Base-by-base conservation (phyloP, 441 rosid genomes). In the Euphorbia corollata region DNA sequence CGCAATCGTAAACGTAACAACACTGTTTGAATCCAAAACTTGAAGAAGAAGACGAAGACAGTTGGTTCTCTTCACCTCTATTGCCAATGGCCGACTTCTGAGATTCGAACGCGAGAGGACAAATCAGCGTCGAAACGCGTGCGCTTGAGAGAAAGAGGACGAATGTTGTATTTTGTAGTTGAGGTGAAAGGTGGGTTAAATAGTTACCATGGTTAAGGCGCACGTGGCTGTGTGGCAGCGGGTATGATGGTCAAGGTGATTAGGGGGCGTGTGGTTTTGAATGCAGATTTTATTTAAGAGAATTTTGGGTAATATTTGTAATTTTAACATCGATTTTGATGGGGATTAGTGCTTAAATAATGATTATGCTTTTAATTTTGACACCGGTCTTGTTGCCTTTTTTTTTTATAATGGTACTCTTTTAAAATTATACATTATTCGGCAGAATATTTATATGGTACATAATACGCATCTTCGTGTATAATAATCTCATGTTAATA, bases 71-170 rank as follows among this genome's bases (percentile, higher is more conserved):
- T 11, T 64, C 68, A 64, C 64, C 74, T 56, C 68, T 36, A 60
- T 2, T n/a, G 54, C 20, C 20, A 56, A 64, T 3, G 3, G 41
- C 41, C 2, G 51, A 13, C n/a, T 12, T 13, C 32, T 41, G 1
- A 15, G 67, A 12, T 32, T 6, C 2, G 23, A 66, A 8, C 18
- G 54, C 13, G 23, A 56, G 48, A 51, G 57, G 36, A n/a, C 60
- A 66, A 41, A 77, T 80, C 79, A 74, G 72, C 80, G 57, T 79
- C 73, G 75, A 72, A 58, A 61, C 76, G 71, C 75, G 79, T 73
- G 79, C 73, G 71, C 32, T 59, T 68, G 58, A 13, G 23, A 53
- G 27, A 16, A 22, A 18, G 12, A 12, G 30, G 7, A 8, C 13
- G 22, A 19, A 4, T n/a, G 51, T 3, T 1, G 32, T 1, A 27